Conservation (phyloP, 1,139 yeast species). For the Suhomyces bribrorum region DNA sequence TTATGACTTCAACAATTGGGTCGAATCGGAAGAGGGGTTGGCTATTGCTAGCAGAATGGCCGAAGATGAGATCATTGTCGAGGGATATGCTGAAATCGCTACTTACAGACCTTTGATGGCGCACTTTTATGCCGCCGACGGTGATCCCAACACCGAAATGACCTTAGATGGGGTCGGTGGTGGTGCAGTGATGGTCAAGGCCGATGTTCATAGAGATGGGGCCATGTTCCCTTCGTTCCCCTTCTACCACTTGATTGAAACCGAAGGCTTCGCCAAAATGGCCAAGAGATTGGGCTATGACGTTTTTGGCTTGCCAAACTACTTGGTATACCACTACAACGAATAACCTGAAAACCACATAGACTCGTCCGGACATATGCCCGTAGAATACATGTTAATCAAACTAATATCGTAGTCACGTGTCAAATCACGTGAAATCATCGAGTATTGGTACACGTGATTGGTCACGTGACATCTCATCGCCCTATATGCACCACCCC, state of each 20-base stretch:
- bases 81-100: slow-evolving; percentile 89
- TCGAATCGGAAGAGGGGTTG: slow-evolving; percentile 84
- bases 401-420: no score
- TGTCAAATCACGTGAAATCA: no score
- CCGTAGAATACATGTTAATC: no score
- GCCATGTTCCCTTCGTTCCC: slow-evolving; percentile 99
- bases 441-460: no score
- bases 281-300: slow-evolving; percentile 91
- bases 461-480: no score
- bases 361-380: not conserved
- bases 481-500: slow-evolving; percentile 2
- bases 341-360: slow-evolving; percentile 38
- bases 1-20: slow-evolving; percentile 96
- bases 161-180: slow-evolving; percentile 96
- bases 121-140: slow-evolving; percentile 68
- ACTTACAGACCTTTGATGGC: slow-evolving; percentile 98
- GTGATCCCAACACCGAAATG: slow-evolving; percentile 64
- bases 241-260: slow-evolving; percentile 92
- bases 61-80: slow-evolving; percentile 90
- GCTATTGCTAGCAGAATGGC: slow-evolving; percentile 67
- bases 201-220: slow-evolving; percentile 97
- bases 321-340: slow-evolving; percentile 82
- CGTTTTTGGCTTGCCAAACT: slow-evolving; percentile 90
- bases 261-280: slow-evolving; percentile 98
- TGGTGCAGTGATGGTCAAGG: slow-evolving; percentile 91